Percentiles rank a stretch among this genome's conserved stretches.
Conservation (phyloP, 768 basidiomycete genomes). For the Pleurotus sapidus region DNA sequence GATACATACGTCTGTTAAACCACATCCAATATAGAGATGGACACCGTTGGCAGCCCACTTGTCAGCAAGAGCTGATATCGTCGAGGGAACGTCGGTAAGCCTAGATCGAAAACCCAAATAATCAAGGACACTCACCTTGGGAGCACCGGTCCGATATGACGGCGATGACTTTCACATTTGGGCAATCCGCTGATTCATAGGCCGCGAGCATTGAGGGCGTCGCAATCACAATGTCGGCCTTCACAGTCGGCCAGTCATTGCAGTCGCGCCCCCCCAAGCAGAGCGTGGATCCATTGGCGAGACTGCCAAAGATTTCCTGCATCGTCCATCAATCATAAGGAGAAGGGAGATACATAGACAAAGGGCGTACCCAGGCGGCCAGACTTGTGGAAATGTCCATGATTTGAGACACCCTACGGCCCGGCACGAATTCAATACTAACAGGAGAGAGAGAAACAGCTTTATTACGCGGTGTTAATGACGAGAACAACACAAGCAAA, state of each 20-base stretch:
- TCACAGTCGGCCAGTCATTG: conserved; percentile 45
- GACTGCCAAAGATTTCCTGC: conserved; percentile 43
- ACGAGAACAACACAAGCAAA: background rate
- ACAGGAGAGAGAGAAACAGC: conserved; percentile 32
- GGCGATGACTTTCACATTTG: conserved; percentile 49
- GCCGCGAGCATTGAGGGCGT: conserved; percentile 48
- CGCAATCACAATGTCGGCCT: conserved; percentile 49
- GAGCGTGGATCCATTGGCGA: conserved; percentile 51
- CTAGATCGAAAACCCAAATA: too few species aligned
- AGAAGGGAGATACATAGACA: background rate
- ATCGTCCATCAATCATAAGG: background rate
- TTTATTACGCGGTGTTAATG: background rate
- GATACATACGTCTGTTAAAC: conserved; percentile 41
- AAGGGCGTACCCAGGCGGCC: conserved; percentile 45
- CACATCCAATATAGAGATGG: conserved; percentile 50
- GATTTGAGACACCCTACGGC: conserved; percentile 53
- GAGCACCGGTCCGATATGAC: conserved; percentile 58
- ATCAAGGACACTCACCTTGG: conserved; percentile 30
- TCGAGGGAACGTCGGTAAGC: conserved; percentile 14
- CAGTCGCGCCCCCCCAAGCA: conserved; percentile 48
- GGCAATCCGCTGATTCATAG: conserved; percentile 50
- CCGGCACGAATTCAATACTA: conserved; percentile 55
- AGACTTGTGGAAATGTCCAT: conserved; percentile 67
- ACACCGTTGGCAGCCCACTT: conserved; percentile 34
- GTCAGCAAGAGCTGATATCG: conserved; percentile 26